Evolutionary conservation across 192 early-diverging fungal genomes (phyloP).

Genomic region (Helicostylum pulchrum): DNA sequence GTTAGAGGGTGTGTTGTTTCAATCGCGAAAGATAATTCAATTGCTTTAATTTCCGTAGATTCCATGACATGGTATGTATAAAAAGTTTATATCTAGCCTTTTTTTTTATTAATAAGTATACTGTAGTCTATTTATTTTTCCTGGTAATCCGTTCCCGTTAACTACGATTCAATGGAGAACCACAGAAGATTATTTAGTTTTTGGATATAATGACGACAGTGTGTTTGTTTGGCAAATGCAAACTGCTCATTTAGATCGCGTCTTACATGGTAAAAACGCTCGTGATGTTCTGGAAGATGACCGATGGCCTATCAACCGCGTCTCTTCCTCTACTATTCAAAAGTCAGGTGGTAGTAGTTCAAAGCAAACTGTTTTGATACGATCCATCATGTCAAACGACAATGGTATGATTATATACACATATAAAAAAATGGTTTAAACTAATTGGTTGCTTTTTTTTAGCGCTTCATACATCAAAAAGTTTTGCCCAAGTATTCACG

Average conservation of each 20-base stretch:
- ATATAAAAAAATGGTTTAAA: neutral
- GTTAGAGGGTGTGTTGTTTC: slow-evolving; percentile 56
- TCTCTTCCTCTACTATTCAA: slow-evolving; percentile 6
- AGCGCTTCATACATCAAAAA: slow-evolving; percentile 32
- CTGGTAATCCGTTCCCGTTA: slow-evolving; percentile 56
- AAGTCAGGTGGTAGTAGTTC: slow-evolving; percentile 2
- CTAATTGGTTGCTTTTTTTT: neutral
- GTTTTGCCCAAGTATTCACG: slow-evolving; percentile 24
- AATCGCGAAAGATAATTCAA: slow-evolving; percentile 63
- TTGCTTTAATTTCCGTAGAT: slow-evolving; percentile 71
- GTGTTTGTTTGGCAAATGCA: slow-evolving; percentile 82
- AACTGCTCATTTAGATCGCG: slow-evolving; percentile 70
- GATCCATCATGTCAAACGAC: slow-evolving; percentile 17
- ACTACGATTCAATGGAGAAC: slow-evolving; percentile 62
- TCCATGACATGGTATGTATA: slow-evolving; percentile 62
- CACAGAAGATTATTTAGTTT: slow-evolving; percentile 62
- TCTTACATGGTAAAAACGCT: slow-evolving; percentile 49
- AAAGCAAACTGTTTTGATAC: slow-evolving; percentile 9
- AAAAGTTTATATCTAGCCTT: neutral
- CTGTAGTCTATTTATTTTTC: slow-evolving; percentile 52
- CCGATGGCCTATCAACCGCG: slow-evolving; percentile 48
- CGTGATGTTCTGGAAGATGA: slow-evolving; percentile 58
- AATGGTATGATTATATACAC: slow-evolving; percentile 2
- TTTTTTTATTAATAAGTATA: neutral
- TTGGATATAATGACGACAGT: slow-evolving; percentile 59